Conservation (phyloP, 768 basidiomycete genomes). For the Goffeauzyma gilvescens region DNA sequence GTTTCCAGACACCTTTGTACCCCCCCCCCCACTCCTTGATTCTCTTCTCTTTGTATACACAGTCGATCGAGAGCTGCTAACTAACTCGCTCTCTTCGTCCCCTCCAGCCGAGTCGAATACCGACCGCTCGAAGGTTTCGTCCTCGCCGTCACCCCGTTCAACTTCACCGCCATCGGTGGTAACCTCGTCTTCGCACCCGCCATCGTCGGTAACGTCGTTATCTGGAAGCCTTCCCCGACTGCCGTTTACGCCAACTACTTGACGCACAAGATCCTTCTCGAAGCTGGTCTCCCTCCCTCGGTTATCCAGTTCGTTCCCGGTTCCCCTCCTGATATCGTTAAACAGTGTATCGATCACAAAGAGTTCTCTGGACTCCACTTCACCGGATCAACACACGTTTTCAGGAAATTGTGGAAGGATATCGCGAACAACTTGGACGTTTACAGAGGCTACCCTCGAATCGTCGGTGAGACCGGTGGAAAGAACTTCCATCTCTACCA, state of each 20-base stretch:
- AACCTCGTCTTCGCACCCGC: constrained; percentile 72
- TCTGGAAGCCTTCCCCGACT: constrained; percentile 95
- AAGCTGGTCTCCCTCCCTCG: constrained; percentile 81
- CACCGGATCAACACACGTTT: constrained; percentile 84
- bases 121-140: constrained; percentile 97
- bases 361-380: constrained; percentile 81
- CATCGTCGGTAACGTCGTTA: constrained; percentile 76
- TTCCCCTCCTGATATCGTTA: constrained; percentile 56
- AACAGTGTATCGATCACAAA: constrained; percentile 57
- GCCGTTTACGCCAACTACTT: constrained; percentile 92
- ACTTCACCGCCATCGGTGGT: constrained; percentile 83
- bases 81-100: background rate
- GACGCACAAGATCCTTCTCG: constrained; percentile 69
- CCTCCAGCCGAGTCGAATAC: constrained; percentile 70
- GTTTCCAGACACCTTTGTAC: background rate
- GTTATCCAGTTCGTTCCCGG: constrained; percentile 94
- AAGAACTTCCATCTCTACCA: constrained; percentile 98
- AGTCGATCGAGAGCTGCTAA: constrained; percentile 2
- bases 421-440: constrained; percentile 71
- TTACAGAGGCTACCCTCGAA: constrained; percentile 75
- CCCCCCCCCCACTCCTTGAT: background rate
- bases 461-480: constrained; percentile 92
- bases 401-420: constrained; percentile 91
- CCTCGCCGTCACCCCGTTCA: constrained; percentile 92
- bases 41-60: background rate